Evolutionary conservation across 805 yeast species (phyloP), one percentile per base, ranked within the genome.

Genomic region (Hanseniaspora valbyensis): DNA sequence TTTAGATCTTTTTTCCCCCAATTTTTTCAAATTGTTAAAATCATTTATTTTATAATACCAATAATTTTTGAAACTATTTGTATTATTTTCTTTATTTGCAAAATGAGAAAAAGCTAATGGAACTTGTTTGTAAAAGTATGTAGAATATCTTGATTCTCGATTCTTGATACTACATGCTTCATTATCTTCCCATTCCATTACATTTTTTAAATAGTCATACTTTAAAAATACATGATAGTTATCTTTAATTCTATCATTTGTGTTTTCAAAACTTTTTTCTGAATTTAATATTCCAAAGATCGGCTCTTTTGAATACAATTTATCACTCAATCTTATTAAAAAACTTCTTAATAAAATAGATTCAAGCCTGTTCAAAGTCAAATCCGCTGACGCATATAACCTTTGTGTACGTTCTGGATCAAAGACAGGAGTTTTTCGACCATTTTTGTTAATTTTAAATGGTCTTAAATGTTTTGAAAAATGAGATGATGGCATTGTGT

Each of bases 191-290:
- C 32, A 26, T 13, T 44, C 49, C 36, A 44, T 4, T 3, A 44
- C 26, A 26, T 44, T 44, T 28, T 36, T 44, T 12, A 44, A 36
- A 14, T 44, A 34, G 4, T 30, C 26, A 18, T 33, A 44, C 18
- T 36, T 44, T 6, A 44, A 34, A 16, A 44, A 44, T 4, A 36
- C 34, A 44, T 14, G 7, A 18, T 34, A 8, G 36, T n/a, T 32
- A 8, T 6, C 18, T 32, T 32, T 32, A 8, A 8, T 8, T 14
- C 5, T 5, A 32, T 14, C 34, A 32, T 8, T 14, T 8, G 30
- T 28, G 30, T 28, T 28, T 7, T 28, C 30, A 28, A 28, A 28
- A 8, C 30, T 28, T 28, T n/a, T n/a, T n/a, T n/a, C n/a, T n/a
- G n/a, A n/a, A n/a, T n/a, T n/a, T n/a, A 34, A 3, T 13, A 9